These are phyloP conservation scores for Leccinum incarnatum DNA, from an alignment of 768 basidiomycete species.

Conservation along the genomic window DNA sequence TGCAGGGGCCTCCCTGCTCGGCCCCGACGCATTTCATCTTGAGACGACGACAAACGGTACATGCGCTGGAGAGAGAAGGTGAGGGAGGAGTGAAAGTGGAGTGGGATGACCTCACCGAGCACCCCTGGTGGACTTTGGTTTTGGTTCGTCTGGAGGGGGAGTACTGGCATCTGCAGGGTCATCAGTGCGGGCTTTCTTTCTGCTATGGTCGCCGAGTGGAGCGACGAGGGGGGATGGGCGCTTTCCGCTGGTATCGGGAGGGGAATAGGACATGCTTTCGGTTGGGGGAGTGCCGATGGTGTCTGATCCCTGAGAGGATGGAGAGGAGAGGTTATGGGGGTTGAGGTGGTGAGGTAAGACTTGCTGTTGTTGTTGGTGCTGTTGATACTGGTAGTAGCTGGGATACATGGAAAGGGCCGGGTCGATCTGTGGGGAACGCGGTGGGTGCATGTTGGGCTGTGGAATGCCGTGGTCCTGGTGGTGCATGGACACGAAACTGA, in stretches of 20 bases:
- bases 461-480: constrained; percentile 43
- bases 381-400: constrained; percentile 53
- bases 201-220: constrained; percentile 35
- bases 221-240: constrained; percentile 52
- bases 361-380: constrained; percentile 44
- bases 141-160: constrained; percentile 55
- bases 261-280: constrained; percentile 53
- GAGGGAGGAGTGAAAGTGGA: constrained; percentile 1
- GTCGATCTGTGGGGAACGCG: constrained; percentile 66
- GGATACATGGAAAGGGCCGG: constrained; percentile 68
- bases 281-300: constrained; percentile 70
- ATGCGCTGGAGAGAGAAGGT: constrained; percentile 55
- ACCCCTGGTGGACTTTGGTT: constrained; percentile 84
- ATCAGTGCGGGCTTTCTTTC: constrained; percentile 64
- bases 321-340: constrained; percentile 64
- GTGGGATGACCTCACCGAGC: constrained; percentile 54
- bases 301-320: constrained; percentile 79
- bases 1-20: constrained; percentile 89
- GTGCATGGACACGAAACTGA: constrained; percentile 43
- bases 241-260: constrained; percentile 61
- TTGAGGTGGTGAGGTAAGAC: constrained; percentile 55
- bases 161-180: constrained; percentile 48
- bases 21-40: constrained; percentile 95
- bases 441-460: constrained; percentile 39
- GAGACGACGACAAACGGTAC: constrained; percentile 85